A percentile compares a stretch with the other conserved stretches of the same genome.
Evolutionary conservation across 2,329 filamentous ascomycete species (phyloP).

Genomic region (Orbilia blumenaviensis): DNA sequence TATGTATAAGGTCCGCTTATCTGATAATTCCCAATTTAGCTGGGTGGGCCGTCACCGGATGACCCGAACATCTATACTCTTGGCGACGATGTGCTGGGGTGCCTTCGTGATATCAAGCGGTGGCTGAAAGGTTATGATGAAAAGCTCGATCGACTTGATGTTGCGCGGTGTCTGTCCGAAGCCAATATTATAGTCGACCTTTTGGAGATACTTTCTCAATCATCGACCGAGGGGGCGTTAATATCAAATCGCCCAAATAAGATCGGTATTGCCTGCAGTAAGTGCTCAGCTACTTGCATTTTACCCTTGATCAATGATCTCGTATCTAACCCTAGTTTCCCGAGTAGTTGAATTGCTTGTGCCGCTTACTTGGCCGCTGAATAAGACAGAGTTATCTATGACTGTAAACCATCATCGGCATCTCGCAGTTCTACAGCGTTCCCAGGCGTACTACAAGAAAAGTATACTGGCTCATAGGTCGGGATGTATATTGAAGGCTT

Average conservation of each 20-base stretch:
- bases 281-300: conserved; percentile 55
- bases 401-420: conserved; percentile 94
- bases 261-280: conserved; percentile 79
- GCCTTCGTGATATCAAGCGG: conserved; percentile 89
- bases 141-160: conserved; percentile 91
- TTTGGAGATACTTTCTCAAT: conserved; percentile 79
- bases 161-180: conserved; percentile 89
- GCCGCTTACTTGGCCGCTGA: conserved; percentile 91
- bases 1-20: conserved; percentile 30
- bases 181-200: conserved; percentile 92
- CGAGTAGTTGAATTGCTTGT: conserved; percentile 80
- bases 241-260: conserved; percentile 61
- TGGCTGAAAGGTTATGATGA: conserved; percentile 96
- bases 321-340: conserved; percentile 52
- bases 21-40: conserved; percentile 65
- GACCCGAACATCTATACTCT: conserved; percentile 85
- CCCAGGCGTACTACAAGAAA: conserved; percentile 89
- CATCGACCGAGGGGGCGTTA: conserved; percentile 63
- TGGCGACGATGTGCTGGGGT: conserved; percentile 90
- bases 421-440: conserved; percentile 84
- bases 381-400: conserved; percentile 79
- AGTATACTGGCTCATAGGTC: conserved; percentile 84
- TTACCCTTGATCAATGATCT: not conserved
- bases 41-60: conserved; percentile 82
- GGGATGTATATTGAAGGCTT: conserved; percentile 78